Evolutionary conservation across 2,329 filamentous ascomycete genomes (phyloP).

Genomic region (Aureobasidium leucospermi): DNA sequence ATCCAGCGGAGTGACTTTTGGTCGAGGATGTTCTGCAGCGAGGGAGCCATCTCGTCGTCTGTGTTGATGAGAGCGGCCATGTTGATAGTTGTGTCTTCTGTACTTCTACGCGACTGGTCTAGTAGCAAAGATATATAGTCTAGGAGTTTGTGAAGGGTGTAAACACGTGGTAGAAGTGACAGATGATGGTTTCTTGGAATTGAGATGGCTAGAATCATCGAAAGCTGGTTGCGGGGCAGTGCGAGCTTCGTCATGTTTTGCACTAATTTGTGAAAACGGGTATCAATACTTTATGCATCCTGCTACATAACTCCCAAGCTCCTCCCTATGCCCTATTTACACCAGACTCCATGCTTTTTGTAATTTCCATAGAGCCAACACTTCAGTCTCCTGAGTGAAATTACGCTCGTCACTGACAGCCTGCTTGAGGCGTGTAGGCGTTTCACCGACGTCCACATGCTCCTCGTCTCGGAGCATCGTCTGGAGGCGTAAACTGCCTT

Average conservation of each 20-base stretch:
- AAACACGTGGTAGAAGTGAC: conserved; percentile 1
- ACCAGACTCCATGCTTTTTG: background rate
- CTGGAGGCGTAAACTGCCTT: background rate
- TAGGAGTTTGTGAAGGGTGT: background rate
- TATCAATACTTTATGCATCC: conserved; percentile 10
- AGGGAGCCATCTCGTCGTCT: conserved; percentile 82
- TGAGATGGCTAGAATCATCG: background rate
- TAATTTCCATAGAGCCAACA: background rate
- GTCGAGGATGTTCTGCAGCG: conserved; percentile 88
- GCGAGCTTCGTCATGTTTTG: background rate
- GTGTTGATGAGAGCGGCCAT: conserved; percentile 20
- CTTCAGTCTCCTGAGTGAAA: background rate
- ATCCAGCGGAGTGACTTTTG: conserved; percentile 97
- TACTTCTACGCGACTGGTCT: background rate
- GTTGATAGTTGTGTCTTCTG: conserved; percentile 3
- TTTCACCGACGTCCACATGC: background rate
- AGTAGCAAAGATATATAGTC: no score
- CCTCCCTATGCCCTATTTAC: background rate
- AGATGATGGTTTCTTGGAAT: conserved; percentile 1
- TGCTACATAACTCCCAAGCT: background rate
- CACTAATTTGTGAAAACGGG: background rate
- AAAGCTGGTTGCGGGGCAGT: conserved; percentile 5
- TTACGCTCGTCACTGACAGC: background rate
- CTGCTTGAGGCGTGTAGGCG: background rate
- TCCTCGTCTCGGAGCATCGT: background rate